Evolutionary conservation across 768 basidiomycete genomes (phyloP).

Genomic region (Psilocybe sp.): DNA sequence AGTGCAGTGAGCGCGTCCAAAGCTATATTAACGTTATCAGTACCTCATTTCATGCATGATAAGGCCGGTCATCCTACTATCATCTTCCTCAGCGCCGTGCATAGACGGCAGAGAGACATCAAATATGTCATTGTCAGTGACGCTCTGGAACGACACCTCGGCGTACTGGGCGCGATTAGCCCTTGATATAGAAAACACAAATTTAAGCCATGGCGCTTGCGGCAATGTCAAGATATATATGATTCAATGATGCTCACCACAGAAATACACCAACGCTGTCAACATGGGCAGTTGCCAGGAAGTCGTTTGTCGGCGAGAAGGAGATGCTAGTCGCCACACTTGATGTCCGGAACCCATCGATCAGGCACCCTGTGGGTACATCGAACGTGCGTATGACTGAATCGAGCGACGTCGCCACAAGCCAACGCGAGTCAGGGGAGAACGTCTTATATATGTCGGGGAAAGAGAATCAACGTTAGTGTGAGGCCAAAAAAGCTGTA

Average conservation of each 20-base stretch:
- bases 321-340: conserved; percentile 87
- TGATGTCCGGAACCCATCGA: conserved; percentile 87
- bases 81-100: conserved; percentile 79
- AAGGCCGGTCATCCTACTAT: conserved; percentile 45
- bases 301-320: conserved; percentile 94
- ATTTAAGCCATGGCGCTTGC: too few relatives aligned
- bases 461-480: conserved; percentile 7
- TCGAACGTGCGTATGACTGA: conserved; percentile 94
- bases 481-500: neutral
- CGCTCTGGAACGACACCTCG: conserved; percentile 76
- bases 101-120: conserved; percentile 78
- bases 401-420: conserved; percentile 85
- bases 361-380: conserved; percentile 86
- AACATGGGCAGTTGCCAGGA: conserved; percentile 91
- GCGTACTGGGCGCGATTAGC: conserved; percentile 94
- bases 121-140: conserved; percentile 72
- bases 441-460: conserved; percentile 62
- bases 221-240: too few relatives aligned
- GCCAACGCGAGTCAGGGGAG: conserved; percentile 94
- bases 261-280: conserved; percentile 93
- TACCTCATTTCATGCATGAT: neutral
- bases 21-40: conserved; percentile 34
- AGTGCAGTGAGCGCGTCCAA: conserved; percentile 70
- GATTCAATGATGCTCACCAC: conserved; percentile 69
- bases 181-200: conserved; percentile 40